Percentiles rank a stretch among this genome's conserved stretches.
Evolutionary conservation across 805 yeast genomes (phyloP).

Genomic region (Phaffomyces opuntiae): DNA sequence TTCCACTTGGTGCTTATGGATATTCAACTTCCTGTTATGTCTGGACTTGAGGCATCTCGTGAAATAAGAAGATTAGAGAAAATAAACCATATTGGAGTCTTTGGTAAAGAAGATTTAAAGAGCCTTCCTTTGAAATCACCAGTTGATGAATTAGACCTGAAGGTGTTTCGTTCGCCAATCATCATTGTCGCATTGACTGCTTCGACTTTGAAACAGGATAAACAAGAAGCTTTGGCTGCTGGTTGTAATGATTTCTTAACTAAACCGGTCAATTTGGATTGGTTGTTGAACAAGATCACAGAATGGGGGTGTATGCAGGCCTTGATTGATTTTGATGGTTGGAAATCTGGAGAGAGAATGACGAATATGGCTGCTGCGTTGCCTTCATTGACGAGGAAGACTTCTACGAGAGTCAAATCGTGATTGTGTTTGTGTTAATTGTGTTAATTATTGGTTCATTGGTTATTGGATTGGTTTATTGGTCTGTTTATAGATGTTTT

Average conservation of each 20-base stretch:
- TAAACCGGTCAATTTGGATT: constrained; percentile 88
- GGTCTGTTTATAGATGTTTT: too few relatives aligned
- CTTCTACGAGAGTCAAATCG: constrained; percentile 5
- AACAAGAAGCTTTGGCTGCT: constrained; percentile 86
- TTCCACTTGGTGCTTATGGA: constrained; percentile 95
- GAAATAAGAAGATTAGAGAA: constrained; percentile 83
- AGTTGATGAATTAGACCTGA: constrained; percentile 51
- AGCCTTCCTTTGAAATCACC: constrained; percentile 22
- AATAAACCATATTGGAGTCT: constrained; percentile 64
- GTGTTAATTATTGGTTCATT: too few relatives aligned
- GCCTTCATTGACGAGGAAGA: constrained; percentile 19
- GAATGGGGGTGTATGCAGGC: constrained; percentile 99
- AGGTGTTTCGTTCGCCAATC: constrained; percentile 84
- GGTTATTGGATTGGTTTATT: too few relatives aligned
- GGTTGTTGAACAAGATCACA: constrained; percentile 89
- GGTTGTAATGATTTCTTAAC: constrained; percentile 97
- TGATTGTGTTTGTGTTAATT: too few relatives aligned
- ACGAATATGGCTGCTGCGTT: constrained; percentile 27
- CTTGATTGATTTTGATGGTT: constrained; percentile 87
- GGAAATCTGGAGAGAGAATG: constrained; percentile 51
- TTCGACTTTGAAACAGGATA: constrained; percentile 75
- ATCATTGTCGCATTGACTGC: constrained; percentile 97
- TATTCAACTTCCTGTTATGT: constrained; percentile 90
- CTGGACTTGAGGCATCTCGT: constrained; percentile 92
- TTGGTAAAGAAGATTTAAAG: constrained; percentile 20